Base-by-base conservation (phyloP, 495 filamentous ascomycete genomes). In the Glutinoglossum americanum region DNA sequence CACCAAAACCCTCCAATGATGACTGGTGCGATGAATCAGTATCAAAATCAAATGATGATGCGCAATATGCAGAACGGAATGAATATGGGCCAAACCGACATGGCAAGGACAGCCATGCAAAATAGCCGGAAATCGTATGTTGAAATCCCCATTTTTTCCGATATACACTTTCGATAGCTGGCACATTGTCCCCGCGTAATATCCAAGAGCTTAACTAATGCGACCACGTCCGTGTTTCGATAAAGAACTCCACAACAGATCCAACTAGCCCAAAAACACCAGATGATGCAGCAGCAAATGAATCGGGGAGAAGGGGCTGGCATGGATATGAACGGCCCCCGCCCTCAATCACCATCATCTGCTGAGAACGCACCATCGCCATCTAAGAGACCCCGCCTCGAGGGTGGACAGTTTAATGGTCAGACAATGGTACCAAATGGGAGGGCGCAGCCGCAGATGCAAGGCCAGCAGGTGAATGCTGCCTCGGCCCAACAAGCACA, bases 361-460 rank as follows among this genome's bases (percentile, higher is more conserved):
- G 80, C 78, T 28, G 90, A 95, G 45, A 94, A 94, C 64, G 87
- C 87, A 30, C 85, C 88, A 3, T 96, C 92, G 25, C 85, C 88
- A 6, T 86, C 82, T 56, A 98, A 98, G 71, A 76, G 92, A 64
- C 83, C 81, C n/a, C 86, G 90, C 39, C 75, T 96, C 41, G 92
- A 95, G 59, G 77, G 77, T 61, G 77, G 76, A 41, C 74, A 74
- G 26, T 84, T 83, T 64, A 85, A 85, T 63, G 80, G 81, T 58
- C 83, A 82, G 62, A 80, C 79, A 53, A 83, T 94, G 74, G 82
- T 83, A 68, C 82, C 79, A 39, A 88, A 87, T 69, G 88, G 85
- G 63, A 80, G 84, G 61, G 77, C 76, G 69, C 85, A 79, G 53
- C 77, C 78, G 60, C 80, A 83, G 66, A 83, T 89, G 75, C 80